Base-by-base conservation (phyloP, 2,329 filamentous ascomycete genomes). In the Trichophyton schoenleinii region DNA sequence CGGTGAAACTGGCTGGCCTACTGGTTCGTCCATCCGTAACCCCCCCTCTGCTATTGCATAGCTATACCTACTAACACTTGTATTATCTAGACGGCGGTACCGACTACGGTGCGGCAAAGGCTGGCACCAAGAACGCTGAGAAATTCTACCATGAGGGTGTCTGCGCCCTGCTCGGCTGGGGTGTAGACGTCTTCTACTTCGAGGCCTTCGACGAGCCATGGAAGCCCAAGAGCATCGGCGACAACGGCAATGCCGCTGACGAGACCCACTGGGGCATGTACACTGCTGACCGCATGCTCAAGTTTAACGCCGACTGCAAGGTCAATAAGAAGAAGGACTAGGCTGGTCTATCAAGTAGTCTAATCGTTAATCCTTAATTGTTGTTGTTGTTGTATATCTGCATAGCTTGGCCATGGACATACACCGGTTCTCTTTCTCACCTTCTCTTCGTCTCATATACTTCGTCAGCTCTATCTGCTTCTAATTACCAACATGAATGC, bases 131-230 rank as follows among this genome's bases (percentile, higher is more conserved):
- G 36, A 83, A 85, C 68, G 85, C 85, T 31, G 71, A 79, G 64
- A 76, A 73, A 25, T 89, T 83, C 77, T 88, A 79, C 76, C 74
- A 81, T 67, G 71, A 81, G 53, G 83, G 80, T 65, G 80, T 87
- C 68, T 88, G 86, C 72, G 80, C 80, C 59, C 80, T 86, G 68
- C 74, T 87, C 41, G 78, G 77, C 64, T 87, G 83, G 83, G 83
- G 83, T 63, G 78, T 84, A 65, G 87, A 87, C 67, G 81, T 84
- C 61, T 88, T 88, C 76, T 86, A 82, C 74, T 89, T 89, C 67
- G 86, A 88, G 78, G 85, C 85, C 49, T 87, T 87, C 67, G 86
- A 88, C 67, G 86, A 89, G 80, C 77, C 81, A 63, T 87, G 84
- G 83, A 88, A 88, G 81, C 84, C 85, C 60, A 72, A 78, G 52